phyloP scores from a whole-genome alignment of 139 green algal genomes.

The Chlorella sp. region DNA sequence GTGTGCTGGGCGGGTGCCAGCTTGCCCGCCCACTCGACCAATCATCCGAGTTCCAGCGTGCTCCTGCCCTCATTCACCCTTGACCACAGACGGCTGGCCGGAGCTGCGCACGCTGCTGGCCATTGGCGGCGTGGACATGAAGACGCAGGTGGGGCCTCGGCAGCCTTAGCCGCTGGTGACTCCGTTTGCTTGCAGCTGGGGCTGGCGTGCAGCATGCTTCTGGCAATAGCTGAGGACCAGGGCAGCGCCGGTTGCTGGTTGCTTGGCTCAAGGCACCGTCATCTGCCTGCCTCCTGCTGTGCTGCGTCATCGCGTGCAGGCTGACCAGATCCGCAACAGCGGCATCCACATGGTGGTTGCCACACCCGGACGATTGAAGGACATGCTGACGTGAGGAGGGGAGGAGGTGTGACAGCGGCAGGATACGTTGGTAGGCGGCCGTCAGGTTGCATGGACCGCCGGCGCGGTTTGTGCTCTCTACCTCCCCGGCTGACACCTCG shows the following conservation, averaged over 20 bases:
- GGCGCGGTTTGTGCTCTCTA: too few relatives aligned
- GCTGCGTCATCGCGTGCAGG: slow-evolving; percentile 12
- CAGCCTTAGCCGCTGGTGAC: too few relatives aligned
- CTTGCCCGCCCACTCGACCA: not conserved
- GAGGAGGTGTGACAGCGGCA: not conserved
- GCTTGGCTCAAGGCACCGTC: too few relatives aligned
- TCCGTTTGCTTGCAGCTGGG: too few relatives aligned
- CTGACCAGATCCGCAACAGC: slow-evolving; percentile 41
- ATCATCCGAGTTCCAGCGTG: not conserved
- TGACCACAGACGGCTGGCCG: slow-evolving; percentile 53
- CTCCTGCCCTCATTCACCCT: slow-evolving; percentile 24
- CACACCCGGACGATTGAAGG: slow-evolving; percentile 95
- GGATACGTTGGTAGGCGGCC: too few relatives aligned
- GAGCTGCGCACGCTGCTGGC: slow-evolving; percentile 88
- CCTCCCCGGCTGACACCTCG: too few relatives aligned
- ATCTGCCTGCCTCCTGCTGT: too few relatives aligned
- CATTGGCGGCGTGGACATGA: slow-evolving; percentile 83
- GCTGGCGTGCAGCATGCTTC: too few relatives aligned
- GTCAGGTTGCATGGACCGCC: too few relatives aligned
- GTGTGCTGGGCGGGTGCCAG: not conserved
- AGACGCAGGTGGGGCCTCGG: not conserved
- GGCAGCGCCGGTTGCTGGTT: too few relatives aligned
- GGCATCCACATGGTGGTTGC: slow-evolving; percentile 94
- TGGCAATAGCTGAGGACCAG: too few relatives aligned
- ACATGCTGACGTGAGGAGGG: slow-evolving; percentile 77